These are phyloP conservation scores for Vaccinium macrocarpon DNA, from an alignment of 148 eudicot species.

Conservation along the genomic window DNA sequence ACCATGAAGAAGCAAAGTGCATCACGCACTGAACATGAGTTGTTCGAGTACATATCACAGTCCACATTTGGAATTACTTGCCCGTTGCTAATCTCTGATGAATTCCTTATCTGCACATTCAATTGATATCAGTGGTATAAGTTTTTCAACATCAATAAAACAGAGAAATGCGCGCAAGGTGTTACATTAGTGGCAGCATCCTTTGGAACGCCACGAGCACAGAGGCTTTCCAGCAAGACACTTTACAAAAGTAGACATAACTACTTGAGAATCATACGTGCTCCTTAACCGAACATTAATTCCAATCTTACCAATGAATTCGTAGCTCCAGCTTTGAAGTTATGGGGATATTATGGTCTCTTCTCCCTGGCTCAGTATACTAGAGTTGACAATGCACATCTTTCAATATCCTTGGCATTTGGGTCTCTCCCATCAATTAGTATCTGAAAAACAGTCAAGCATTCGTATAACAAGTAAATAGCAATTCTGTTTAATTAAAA, in stretches of 20 bases:
- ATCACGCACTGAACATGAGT: conserved; percentile 16
- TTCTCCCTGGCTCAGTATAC: conserved; percentile 79
- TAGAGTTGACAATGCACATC: conserved; percentile 54
- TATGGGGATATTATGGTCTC: conserved; percentile 63
- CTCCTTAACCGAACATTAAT: neutral
- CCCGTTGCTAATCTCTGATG: neutral
- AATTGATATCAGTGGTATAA: neutral
- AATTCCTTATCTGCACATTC: too few species aligned
- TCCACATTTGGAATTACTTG: conserved; percentile 1
- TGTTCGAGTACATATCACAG: conserved; percentile 20
- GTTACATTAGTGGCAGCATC: neutral
- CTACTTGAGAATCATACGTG: too few species aligned
- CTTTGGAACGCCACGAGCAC: too few species aligned
- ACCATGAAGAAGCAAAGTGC: conserved; percentile 22
- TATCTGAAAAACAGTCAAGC: conserved; percentile 41
- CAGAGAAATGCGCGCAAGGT: neutral
- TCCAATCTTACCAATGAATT: conserved; percentile 65
- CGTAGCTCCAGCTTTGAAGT: conserved; percentile 96
- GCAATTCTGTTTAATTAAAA: too few species aligned
- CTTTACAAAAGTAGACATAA: too few species aligned
- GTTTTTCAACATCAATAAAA: neutral
- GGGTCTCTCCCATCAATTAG: conserved; percentile 54
- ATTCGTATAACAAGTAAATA: too few species aligned
- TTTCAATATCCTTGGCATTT: conserved; percentile 48
- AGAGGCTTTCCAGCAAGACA: neutral